A percentile compares a stretch with the other conserved stretches of the same genome.
phyloP scores from a whole-genome alignment of 495 filamentous ascomycete genomes.

The Aspergillus biplanus region DNA sequence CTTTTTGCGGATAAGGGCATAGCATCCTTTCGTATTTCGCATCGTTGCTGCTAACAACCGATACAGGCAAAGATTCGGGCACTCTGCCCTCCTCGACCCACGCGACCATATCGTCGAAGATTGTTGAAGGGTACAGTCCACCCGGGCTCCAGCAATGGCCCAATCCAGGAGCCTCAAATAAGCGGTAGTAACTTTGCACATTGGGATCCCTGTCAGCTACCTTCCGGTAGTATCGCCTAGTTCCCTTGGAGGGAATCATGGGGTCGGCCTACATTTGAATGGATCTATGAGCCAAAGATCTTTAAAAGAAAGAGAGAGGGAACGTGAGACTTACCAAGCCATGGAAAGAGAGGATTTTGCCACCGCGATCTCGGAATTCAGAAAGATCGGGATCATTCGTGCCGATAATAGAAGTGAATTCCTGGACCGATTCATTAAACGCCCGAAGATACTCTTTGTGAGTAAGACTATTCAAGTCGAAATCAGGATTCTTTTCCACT shows the following conservation, averaged over 20 bases:
- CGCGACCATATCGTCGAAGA: slow-evolving; percentile 17
- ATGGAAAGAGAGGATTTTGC: slow-evolving; percentile 24
- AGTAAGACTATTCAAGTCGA: slow-evolving; percentile 12
- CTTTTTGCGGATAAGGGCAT: slow-evolving; percentile 18
- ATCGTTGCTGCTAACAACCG: background rate
- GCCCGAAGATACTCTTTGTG: slow-evolving; percentile 9
- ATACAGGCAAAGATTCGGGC: slow-evolving; percentile 25
- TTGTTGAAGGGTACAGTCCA: slow-evolving; percentile 22
- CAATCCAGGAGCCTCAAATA: slow-evolving; percentile 27
- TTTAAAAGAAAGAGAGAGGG: slow-evolving; percentile 8
- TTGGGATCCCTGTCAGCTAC: slow-evolving; percentile 25
- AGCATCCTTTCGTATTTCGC: slow-evolving; percentile 14
- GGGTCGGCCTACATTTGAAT: slow-evolving; percentile 15
- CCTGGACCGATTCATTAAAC: slow-evolving; percentile 15
- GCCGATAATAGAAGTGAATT: slow-evolving; percentile 20
- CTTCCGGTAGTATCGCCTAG: slow-evolving; percentile 31
- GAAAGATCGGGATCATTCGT: slow-evolving; percentile 20
- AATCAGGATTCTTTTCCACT: slow-evolving; percentile 12
- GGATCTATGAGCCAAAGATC: background rate
- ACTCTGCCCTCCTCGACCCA: slow-evolving; percentile 27
- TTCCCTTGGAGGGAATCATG: slow-evolving; percentile 19
- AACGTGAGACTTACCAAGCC: slow-evolving; percentile 14
- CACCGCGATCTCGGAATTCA: slow-evolving; percentile 17
- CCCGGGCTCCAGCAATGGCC: slow-evolving; percentile 23
- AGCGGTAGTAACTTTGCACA: slow-evolving; percentile 24